Base-by-base conservation (phyloP, 2,329 filamentous ascomycete genomes). In the Cercospora sp. region DNA sequence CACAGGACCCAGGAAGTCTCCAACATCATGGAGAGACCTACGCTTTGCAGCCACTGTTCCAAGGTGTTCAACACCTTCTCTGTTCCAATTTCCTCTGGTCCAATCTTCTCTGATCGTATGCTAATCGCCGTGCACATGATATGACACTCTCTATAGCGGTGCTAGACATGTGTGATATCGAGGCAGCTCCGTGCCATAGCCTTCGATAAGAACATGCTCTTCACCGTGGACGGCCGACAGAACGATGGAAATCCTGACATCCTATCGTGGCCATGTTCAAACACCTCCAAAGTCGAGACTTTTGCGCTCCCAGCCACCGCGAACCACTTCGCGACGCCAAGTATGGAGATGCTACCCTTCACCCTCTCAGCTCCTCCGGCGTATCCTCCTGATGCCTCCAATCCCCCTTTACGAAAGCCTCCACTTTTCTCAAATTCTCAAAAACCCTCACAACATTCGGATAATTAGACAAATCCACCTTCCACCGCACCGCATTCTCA, bases 351-450 rank as follows among this genome's bases (percentile, higher is more conserved):
- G 4, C 18, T n/a, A 8, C 7, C 5, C 1, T 21, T 58, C 26
- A 34, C 37, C 10, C 40, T 21, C 57, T 60, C 55, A 67, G 6
- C 30, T 0, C 40, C 12, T 61, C 61, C 18, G 66, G 66, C 18
- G 66, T 64, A 59, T 67, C 61, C 55, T 64, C 61, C 55, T 66
- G 65, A 65, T 49, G 59, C 37, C 12, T 61, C 37, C 59, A 45
- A 32, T 61, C 21, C 3, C 34, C 66, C 53, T 59, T 49, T 16
- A 40, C 43, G 30, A 67, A 67, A 13, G 63, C 66, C 9, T 61
- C 60, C 61, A 61, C 12, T 8, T 8, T 30, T 10, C 45, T 53
- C 16, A 49, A 9, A 16, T 26, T 51, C 32, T 59, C 59, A 30
- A 66, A 63, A 3, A 66, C 59, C 13, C 65, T 66, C 32, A 66